phyloP scores from a whole-genome alignment of 2,329 filamentous ascomycete genomes.

The Ophiostoma novo-ulmi region DNA sequence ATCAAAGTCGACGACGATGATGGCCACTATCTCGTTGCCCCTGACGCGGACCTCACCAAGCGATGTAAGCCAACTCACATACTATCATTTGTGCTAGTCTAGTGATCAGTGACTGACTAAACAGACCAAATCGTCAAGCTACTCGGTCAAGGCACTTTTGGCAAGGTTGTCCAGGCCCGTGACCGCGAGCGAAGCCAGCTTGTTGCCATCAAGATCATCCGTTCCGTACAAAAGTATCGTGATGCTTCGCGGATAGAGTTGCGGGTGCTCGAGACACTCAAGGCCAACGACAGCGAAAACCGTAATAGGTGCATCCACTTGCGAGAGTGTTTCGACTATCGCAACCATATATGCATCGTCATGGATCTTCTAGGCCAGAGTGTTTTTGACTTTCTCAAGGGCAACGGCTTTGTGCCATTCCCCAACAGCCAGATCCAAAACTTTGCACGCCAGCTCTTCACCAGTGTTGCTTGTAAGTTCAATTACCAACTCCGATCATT shows the following conservation, averaged over 20 bases:
- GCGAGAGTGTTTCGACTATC: conserved; percentile 93
- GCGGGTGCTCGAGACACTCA: conserved; percentile 83
- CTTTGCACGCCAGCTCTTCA: conserved; percentile 92
- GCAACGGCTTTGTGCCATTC: conserved; percentile 91
- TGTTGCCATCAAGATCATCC: conserved; percentile 96
- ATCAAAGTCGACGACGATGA: conserved; percentile 92
- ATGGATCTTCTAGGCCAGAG: conserved; percentile 81
- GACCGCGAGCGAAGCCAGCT: conserved; percentile 70
- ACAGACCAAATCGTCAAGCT: conserved; percentile 82
- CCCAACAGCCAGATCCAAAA: conserved; percentile 97
- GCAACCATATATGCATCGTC: conserved; percentile 88
- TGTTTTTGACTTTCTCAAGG: conserved; percentile 96
- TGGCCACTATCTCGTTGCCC: conserved; percentile 90
- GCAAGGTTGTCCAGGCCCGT: conserved; percentile 91
- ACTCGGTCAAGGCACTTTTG: conserved; percentile 94
- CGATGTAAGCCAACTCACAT: conserved; percentile 65
- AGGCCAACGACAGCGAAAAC: conserved; percentile 86
- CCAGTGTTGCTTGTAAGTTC: conserved; percentile 90
- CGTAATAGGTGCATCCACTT: conserved; percentile 96
- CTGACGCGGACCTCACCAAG: conserved; percentile 78
- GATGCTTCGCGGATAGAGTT: conserved; percentile 94
- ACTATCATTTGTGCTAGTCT: neutral
- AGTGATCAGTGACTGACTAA: neutral
- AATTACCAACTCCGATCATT: neutral
- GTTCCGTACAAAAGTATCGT: conserved; percentile 95